Evolutionary conservation across 108 stramenopile genomes (phyloP), one percentile per base, ranked within the genome.

Genomic region (Cylindrotheca fusiformis): DNA sequence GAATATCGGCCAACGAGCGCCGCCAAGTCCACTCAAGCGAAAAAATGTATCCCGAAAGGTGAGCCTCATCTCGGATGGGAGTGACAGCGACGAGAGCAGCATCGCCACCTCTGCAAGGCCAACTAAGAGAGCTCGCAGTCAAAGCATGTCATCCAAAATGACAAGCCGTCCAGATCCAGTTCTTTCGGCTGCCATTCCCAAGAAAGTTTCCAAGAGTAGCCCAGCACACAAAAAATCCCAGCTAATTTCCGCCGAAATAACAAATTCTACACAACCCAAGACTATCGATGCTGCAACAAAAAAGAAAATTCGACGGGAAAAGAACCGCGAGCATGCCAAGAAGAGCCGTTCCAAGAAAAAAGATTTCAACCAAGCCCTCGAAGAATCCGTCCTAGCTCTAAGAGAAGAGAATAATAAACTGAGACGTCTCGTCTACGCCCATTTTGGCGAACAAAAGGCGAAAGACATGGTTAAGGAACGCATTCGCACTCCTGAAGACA

Each of bases 261-360:
- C 6, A 14, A 14, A 10, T 41, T 6, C 36, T 41, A 41, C 14
- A 10, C 14, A 41, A 41, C 6, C 36, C 6, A 41, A 41, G 36
- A 41, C 14, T 14, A 6, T 14, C 36, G 36, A 41, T 14, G 36
- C 14, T 41, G 36, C 36, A 10, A 14, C 14, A 6, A 41, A 41
- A 14, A 41, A 41, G 36, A 6, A 41, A 41, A 41, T 41, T 14
- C 6, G 36, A 41, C 36, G 60, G 22, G 60, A 61, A 22, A 79
- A 79, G 30, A 97, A 97, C 72, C 91, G 97, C 17, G 90, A 94
- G 64, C 94, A 95, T 63, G 97, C 93, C 28, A 82, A 86, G 54
- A 82, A 91, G 22, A 87, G 88, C 24, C 84, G 97, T 20, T 84
- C 95, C 32, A 84, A 95, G 32, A 97, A 97, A 74, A 95, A 95